phyloP scores from a whole-genome alignment of 225 moss, liverwort and hornwort species.

The Takakia lepidozioides region DNA sequence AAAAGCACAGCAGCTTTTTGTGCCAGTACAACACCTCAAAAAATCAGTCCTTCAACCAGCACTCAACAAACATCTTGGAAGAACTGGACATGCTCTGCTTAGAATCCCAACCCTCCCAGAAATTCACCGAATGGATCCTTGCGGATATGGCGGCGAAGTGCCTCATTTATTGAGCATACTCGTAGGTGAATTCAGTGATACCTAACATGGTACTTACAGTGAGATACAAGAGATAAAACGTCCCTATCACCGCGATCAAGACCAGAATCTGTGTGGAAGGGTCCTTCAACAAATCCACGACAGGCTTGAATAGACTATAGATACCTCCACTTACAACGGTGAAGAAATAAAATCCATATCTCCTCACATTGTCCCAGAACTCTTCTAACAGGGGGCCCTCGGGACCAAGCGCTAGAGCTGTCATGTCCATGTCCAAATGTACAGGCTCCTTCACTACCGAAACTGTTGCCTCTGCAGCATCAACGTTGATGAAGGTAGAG shows the following conservation, averaged over 20 bases:
- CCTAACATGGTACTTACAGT: conserved; percentile 97
- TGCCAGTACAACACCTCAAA: too few relatives aligned
- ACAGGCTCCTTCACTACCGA: conserved; percentile 10
- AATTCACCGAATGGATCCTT: too few relatives aligned
- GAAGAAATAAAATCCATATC: conserved; percentile 90
- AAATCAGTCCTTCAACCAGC: too few relatives aligned
- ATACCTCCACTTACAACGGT: conserved; percentile 83
- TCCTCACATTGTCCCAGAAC: conserved; percentile 97
- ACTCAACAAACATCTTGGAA: too few relatives aligned
- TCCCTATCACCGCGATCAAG: conserved; percentile 39
- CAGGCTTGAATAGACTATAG: conserved; percentile 71
- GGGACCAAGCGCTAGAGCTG: conserved; percentile 81
- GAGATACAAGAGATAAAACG: conserved; percentile 66
- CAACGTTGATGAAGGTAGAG: too few relatives aligned
- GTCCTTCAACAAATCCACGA: conserved; percentile 60
- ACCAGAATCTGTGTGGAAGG: conserved; percentile 77
- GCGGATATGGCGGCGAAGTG: too few relatives aligned
- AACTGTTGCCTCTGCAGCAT: conserved; percentile 14
- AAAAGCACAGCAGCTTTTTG: too few relatives aligned
- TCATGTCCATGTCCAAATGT: conserved; percentile 40
- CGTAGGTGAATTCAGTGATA: conserved; percentile 65
- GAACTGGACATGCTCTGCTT: too few relatives aligned
- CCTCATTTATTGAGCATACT: conserved; percentile 52
- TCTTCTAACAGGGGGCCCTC: conserved; percentile 89
- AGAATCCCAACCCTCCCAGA: too few relatives aligned